Conservation (phyloP, 202 grass and related monocot species). For the Carex sylvatica region DNA sequence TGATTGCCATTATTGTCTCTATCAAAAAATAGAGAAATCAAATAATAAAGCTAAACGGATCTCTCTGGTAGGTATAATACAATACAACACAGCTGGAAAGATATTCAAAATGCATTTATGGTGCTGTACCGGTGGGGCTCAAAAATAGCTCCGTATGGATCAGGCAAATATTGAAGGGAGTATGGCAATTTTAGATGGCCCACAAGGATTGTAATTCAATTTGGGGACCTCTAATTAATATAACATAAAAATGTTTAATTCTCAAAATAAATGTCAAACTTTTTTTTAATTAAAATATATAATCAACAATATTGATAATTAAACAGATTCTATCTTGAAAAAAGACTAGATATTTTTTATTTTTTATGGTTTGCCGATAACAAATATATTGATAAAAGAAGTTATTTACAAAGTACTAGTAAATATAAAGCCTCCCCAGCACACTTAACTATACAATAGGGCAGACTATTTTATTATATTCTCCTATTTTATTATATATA, state of each 20-base stretch:
- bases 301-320: background rate
- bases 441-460: too few species aligned
- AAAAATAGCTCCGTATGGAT: background rate
- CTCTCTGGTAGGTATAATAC: background rate
- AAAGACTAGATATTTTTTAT: background rate
- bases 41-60: background rate
- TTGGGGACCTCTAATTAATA: background rate
- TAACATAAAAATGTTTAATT: background rate
- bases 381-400: too few species aligned
- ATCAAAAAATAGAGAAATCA: background rate
- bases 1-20: background rate
- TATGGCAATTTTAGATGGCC: constrained; percentile 12
- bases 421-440: too few species aligned
- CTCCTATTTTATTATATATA: too few species aligned
- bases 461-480: too few species aligned
- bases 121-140: background rate
- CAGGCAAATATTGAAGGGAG: background rate
- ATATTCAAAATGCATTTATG: background rate
- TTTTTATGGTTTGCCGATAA: too few species aligned
- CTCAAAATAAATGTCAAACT: background rate
- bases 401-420: too few species aligned
- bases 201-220: background rate
- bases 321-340: background rate
- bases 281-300: background rate
- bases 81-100: constrained; percentile 10